A percentile compares a stretch with the other conserved stretches of the same genome.
Conservation (phyloP, 208 protist genomes). For the Acanthamoeba culbertsoni region DNA sequence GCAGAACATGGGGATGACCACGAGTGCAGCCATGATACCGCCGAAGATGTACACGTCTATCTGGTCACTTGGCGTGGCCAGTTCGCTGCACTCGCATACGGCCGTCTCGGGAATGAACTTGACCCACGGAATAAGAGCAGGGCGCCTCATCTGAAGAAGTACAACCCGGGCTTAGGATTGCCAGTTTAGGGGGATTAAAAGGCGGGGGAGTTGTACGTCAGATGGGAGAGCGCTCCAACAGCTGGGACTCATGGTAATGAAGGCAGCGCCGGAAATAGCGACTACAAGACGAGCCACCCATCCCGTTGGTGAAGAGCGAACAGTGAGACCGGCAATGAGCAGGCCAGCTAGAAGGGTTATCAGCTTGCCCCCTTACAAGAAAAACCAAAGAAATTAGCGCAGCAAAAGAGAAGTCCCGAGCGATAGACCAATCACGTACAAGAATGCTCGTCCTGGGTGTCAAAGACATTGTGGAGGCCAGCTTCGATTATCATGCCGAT, state of each 20-base stretch:
- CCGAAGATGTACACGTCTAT: slow-evolving; percentile 23
- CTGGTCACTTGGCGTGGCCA: neutral
- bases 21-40: neutral
- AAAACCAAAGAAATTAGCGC: neutral
- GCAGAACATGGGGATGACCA: neutral
- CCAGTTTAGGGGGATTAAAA: neutral
- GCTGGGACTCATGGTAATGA: slow-evolving; percentile 23
- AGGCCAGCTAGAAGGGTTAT: neutral
- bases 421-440: slow-evolving; percentile 25
- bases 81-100: slow-evolving; percentile 22
- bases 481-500: neutral
- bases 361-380: slow-evolving; percentile 15
- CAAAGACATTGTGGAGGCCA: slow-evolving; percentile 28
- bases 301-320: neutral
- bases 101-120: slow-evolving; percentile 36
- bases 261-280: neutral
- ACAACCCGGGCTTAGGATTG: neutral
- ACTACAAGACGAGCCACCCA: neutral
- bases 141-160: neutral
- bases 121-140: slow-evolving; percentile 3
- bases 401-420: neutral
- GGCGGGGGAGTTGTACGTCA: neutral
- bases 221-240: slow-evolving; percentile 8
- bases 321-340: neutral
- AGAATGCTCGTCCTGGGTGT: slow-evolving; percentile 38